phyloP scores from a whole-genome alignment of 768 basidiomycete genomes.

The Harrya chromipes region DNA sequence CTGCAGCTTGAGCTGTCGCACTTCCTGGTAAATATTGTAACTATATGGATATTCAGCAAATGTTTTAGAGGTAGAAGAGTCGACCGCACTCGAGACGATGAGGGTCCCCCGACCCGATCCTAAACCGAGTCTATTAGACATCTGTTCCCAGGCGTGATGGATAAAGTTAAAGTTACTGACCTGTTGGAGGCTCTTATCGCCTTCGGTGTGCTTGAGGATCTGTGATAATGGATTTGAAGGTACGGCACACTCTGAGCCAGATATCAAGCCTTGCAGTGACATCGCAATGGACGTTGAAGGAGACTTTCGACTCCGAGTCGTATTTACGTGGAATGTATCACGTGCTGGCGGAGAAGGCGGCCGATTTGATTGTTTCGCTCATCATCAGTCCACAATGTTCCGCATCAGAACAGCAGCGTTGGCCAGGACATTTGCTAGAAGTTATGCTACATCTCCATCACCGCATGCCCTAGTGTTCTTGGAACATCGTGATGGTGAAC shows the following conservation, averaged over 20 bases:
- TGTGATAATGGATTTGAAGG: conserved; percentile 84
- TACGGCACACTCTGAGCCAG: conserved; percentile 86
- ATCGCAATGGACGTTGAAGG: conserved; percentile 32
- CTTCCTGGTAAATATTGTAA: conserved; percentile 72
- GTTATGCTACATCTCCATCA: conserved; percentile 56
- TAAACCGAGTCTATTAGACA: conserved; percentile 25
- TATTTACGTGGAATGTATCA: conserved; percentile 6
- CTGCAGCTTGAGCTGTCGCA: conserved; percentile 45
- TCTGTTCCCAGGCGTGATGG: neutral
- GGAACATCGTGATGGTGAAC: conserved; percentile 78
- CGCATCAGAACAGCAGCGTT: conserved; percentile 17
- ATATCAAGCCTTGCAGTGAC: conserved; percentile 78
- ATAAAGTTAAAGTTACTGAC: conserved; percentile 37
- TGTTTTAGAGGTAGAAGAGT: neutral
- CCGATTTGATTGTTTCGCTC: neutral
- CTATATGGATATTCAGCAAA: conserved; percentile 34
- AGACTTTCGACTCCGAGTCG: neutral
- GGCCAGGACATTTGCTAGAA: conserved; percentile 32
- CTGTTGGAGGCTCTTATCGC: conserved; percentile 85
- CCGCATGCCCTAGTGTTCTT: conserved; percentile 85
- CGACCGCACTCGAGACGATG: conserved; percentile 58
- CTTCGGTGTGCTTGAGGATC: conserved; percentile 86
- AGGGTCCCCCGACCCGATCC: conserved; percentile 75
- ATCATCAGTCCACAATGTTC: conserved; percentile 12
- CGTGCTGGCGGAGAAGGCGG: conserved; percentile 9